Conservation (phyloP, 192 early-diverging fungal genomes). For the Coemansia sp. region DNA sequence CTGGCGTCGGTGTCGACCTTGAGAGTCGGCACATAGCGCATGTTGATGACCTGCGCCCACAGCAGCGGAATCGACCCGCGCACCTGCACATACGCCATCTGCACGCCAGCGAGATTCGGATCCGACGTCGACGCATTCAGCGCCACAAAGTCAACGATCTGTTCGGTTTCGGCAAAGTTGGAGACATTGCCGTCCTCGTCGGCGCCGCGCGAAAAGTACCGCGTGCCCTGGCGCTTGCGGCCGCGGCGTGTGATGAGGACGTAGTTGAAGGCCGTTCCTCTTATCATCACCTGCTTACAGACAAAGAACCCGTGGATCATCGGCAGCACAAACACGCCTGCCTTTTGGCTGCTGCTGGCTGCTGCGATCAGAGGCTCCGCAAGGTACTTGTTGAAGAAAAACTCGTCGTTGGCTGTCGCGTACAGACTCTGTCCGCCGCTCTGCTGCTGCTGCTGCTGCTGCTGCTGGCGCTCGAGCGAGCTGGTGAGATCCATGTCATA, state of each 20-base stretch:
- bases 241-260: constrained; percentile 80
- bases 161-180: constrained; percentile 98
- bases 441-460: constrained; percentile 16
- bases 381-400: constrained; percentile 89
- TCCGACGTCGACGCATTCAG: constrained; percentile 16
- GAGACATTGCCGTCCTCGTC: constrained; percentile 91
- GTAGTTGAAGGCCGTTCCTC: constrained; percentile 73
- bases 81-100: constrained; percentile 84
- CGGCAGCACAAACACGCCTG: constrained; percentile 82
- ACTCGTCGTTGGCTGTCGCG: constrained; percentile 78
- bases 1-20: constrained; percentile 61
- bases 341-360: constrained; percentile 13
- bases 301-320: constrained; percentile 88
- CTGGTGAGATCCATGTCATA: constrained; percentile 85
- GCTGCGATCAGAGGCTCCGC: constrained; percentile 66
- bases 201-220: constrained; percentile 91
- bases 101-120: constrained; percentile 25
- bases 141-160: constrained; percentile 71
- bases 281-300: constrained; percentile 56
- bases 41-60: constrained; percentile 91
- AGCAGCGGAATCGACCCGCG: constrained; percentile 93
- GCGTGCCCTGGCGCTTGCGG: constrained; percentile 79
- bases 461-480: constrained; percentile 70
- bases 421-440: constrained; percentile 15
- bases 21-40: constrained; percentile 88